Evolutionary conservation across 1,284 basidiomycete genomes (phyloP).

Genomic region (Leccinum fallax): DNA sequence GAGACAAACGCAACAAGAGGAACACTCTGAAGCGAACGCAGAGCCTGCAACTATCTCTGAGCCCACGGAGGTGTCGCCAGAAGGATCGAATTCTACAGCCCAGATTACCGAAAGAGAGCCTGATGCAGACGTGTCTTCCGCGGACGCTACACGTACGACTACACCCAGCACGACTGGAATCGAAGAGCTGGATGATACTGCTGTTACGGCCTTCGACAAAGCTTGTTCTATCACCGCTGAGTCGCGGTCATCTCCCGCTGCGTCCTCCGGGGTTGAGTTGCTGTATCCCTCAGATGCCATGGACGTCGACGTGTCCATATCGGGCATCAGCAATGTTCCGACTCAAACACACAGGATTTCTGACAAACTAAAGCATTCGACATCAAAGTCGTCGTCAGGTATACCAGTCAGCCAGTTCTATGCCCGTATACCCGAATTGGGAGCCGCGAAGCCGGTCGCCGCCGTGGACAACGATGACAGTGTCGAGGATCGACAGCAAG

Average conservation of each 20-base stretch:
- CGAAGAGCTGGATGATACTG: constrained; percentile 26
- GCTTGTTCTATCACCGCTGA: constrained; percentile 27
- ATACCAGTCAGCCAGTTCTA: constrained; percentile 40
- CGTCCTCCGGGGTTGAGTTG: constrained; percentile 9
- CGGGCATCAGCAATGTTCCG: not conserved
- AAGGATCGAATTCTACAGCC: constrained; percentile 1
- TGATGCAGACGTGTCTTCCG: constrained; percentile 21
- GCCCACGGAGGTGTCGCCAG: constrained; percentile 4
- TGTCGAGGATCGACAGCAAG: constrained; percentile 34
- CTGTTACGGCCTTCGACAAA: constrained; percentile 18
- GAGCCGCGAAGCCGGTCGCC: constrained; percentile 10
- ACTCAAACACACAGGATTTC: not conserved
- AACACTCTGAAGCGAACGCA: constrained; percentile 1
- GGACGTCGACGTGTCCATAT: constrained; percentile 28
- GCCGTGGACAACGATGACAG: constrained; percentile 29
- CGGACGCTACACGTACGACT: constrained; percentile 19
- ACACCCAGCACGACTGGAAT: constrained; percentile 20
- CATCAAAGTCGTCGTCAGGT: constrained; percentile 10
- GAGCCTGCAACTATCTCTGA: constrained; percentile 7
- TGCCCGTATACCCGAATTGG: constrained; percentile 20
- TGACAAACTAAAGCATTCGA: constrained; percentile 1
- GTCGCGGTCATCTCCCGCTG: constrained; percentile 11
- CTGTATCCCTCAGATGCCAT: constrained; percentile 28
- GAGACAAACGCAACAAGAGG: constrained; percentile 33
- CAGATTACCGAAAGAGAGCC: constrained; percentile 6